Evolutionary conservation across 208 protist genomes (phyloP).

Genomic region (Tritrichomonas musculus): DNA sequence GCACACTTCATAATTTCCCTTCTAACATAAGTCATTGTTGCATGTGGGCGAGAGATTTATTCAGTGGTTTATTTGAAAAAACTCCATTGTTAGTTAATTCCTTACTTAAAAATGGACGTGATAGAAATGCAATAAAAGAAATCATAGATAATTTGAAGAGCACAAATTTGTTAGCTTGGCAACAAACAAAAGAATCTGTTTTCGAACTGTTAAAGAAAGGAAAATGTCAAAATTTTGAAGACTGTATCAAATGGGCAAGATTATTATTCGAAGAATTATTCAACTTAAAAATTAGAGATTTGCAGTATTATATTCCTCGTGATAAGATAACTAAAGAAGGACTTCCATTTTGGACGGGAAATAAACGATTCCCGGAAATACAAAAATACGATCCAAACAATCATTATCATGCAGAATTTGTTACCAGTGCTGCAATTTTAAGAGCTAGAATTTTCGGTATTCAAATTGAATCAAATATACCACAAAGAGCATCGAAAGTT

Average conservation of each 20-base stretch:
- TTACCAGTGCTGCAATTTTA: not conserved
- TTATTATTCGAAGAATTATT: not conserved
- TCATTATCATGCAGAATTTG: not conserved
- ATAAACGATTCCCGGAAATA: not conserved
- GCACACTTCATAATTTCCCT: slow-evolving; percentile 99
- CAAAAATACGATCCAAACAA: not conserved
- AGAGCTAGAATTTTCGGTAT: not conserved
- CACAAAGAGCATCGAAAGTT: no score
- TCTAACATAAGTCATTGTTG: slow-evolving; percentile 57
- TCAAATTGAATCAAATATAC: not conserved
- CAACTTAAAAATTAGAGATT: not conserved
- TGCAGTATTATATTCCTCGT: not conserved
- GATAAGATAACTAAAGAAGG: not conserved
- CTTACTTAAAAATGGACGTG: not conserved
- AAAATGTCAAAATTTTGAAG: not conserved
- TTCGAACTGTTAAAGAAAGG: not conserved
- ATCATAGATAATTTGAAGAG: no score
- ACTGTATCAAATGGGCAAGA: not conserved
- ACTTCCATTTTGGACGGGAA: not conserved
- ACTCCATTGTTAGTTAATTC: not conserved
- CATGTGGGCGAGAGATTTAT: not conserved
- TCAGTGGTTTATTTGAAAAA: not conserved
- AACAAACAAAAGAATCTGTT: not conserved
- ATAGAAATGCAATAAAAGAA: not conserved
- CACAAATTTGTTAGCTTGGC: not conserved